Base-by-base conservation (phyloP, 1,284 basidiomycete species). In the Cryptococcus sp. region DNA sequence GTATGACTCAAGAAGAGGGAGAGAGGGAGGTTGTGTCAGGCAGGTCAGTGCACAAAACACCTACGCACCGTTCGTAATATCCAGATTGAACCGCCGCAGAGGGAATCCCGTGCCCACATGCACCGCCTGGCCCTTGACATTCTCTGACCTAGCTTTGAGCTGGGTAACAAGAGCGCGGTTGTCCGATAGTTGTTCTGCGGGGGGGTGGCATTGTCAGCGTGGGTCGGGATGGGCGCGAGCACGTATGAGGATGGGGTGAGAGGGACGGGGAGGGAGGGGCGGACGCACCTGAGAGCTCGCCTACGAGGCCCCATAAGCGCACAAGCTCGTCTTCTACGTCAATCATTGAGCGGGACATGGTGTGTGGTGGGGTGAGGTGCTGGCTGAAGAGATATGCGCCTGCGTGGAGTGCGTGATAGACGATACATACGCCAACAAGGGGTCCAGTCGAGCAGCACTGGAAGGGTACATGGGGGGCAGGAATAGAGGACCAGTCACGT, bases 61-160 rank as follows among this genome's bases (percentile, higher is more conserved):
- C 23, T 13, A 67, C 82, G 54, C 68, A 85, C 84, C 90, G 83
- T 94, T 86, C 39, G 89, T 85, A 37, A 98, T 84, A 73, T 98
- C 95, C n/a, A 87, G 84, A 75, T 98, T 98, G 78, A 91, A 91
- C 38, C 96, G 82, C 61, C 92, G 81, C 44, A 98, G 79, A 0
- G 87, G 83, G 73, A 89, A 94, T 1, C 90, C 91, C 20, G 87
- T 85, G 11, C 84, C 85, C 15, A 83, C 80, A 68, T 92, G 84
- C 0, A 83, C 78, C n/a, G 92, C 87, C 73, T 95, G 88, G 20
- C 82, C 83, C 83, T 94, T 92, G 68, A 97, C 82, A n/a, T 85
- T 78, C 15, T 82, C 81, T 0, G 89, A 83, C 69, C 92, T 87
- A 16, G 82, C 79, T 60, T 90, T 86, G 35, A 98, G 82, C 3